phyloP scores from a whole-genome alignment of 2,329 filamentous ascomycete genomes.

The Botryosphaeria dothidea region DNA sequence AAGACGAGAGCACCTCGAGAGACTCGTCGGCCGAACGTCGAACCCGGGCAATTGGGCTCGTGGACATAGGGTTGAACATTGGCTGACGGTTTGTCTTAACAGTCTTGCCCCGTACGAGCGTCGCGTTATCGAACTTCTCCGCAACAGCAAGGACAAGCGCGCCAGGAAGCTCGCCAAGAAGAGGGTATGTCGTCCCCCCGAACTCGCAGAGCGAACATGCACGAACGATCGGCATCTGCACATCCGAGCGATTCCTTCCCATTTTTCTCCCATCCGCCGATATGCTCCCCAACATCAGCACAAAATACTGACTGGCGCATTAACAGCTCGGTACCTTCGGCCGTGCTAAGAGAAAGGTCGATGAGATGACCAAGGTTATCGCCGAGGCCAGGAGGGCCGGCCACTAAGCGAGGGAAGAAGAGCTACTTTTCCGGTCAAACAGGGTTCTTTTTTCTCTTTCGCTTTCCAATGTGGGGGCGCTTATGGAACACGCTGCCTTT shows the following conservation, averaged over 20 bases:
- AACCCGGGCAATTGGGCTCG: background rate
- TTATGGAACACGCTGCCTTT: constrained; percentile 5
- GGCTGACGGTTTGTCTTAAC: constrained; percentile 20
- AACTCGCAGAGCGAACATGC: background rate
- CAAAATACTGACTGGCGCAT: constrained; percentile 28
- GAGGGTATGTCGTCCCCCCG: constrained; percentile 65
- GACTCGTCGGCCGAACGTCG: background rate
- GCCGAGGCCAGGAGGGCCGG: constrained; percentile 84
- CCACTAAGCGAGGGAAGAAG: constrained; percentile 54
- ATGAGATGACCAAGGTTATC: constrained; percentile 97
- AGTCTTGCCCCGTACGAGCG: constrained; percentile 95
- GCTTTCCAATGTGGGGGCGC: background rate
- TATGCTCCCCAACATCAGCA: background rate
- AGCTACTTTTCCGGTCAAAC: constrained; percentile 12
- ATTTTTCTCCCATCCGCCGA: background rate
- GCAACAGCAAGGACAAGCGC: constrained; percentile 99
- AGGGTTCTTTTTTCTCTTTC: constrained; percentile 15
- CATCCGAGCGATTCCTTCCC: background rate
- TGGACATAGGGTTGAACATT: background rate
- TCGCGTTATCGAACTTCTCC: constrained; percentile 97
- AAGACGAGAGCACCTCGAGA: background rate
- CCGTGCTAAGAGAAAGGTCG: constrained; percentile 99
- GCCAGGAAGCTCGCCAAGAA: constrained; percentile 99
- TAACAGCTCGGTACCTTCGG: constrained; percentile 91
- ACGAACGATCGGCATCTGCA: background rate